Evolutionary conservation across 2,329 filamentous ascomycete species (phyloP), one percentile per base, ranked within the genome.

Genomic region (Cadophora sp.): DNA sequence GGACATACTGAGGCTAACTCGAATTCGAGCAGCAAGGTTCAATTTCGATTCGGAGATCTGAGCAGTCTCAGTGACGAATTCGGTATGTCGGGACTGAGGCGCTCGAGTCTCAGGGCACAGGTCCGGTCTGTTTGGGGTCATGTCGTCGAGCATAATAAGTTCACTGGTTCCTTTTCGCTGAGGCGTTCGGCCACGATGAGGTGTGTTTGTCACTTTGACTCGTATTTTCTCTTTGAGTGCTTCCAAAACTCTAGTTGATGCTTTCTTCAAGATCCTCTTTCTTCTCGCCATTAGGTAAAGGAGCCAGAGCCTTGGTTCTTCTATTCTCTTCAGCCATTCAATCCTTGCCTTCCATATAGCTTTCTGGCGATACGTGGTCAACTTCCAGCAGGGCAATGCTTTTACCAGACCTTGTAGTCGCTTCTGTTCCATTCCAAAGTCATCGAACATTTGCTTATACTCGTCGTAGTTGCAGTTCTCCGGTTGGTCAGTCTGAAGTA

Each of bases 221-320:
- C 62, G 43, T 40, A 71, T 69, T 61, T 72, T 72, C 56, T 74
- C 69, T 26, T 40, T 55, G 31, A 75, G 66, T 19, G 69, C 59
- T 34, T 50, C 55, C 31, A 68, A 16, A 1, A 73, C 62, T 55
- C 50, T 68, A 34, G 46, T 40, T 3, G 64, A 60, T 60, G 68
- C 72, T 24, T 69, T 65, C 62, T 67, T 68, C 24, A 73, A 53
- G 29, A 74, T 74, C n/a, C 72, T 67, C 40, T 70, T 69, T 34
- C 71, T 31, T 46, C 72, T 70, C 11, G 72, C 71, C 71, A 75
- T 73, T 50, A 74, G 61, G 64, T 71, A 75, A 8, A 74, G 50
- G 24, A 74, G 46, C 72, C 72, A 73, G 4, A 71, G 64, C 24
- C 73, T 65, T 26, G 72, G 70, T 34, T 72, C 72, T 29, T 68